phyloP scores from a whole-genome alignment of 2,329 filamentous ascomycete species.

The Cladosporium velox region DNA sequence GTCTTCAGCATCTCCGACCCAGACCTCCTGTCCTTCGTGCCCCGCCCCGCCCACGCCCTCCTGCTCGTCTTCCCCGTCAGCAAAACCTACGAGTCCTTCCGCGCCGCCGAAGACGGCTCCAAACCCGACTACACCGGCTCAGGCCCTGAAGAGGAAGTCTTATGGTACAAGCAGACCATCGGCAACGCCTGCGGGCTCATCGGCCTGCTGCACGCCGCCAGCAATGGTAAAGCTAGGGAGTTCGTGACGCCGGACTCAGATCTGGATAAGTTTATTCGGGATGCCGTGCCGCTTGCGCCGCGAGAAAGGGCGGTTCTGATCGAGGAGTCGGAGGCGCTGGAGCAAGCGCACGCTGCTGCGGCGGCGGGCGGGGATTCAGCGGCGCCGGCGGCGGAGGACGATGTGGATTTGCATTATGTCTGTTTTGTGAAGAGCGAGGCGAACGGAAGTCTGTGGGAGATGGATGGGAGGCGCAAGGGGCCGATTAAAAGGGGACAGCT shows the following conservation, averaged over 20 bases:
- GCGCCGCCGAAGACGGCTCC: conserved; percentile 70
- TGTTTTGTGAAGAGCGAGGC: conserved; percentile 81
- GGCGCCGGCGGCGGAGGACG: conserved; percentile 75
- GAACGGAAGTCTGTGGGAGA: conserved; percentile 71
- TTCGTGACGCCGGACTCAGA: conserved; percentile 61
- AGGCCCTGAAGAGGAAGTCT: conserved; percentile 70
- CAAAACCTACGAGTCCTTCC: conserved; percentile 74
- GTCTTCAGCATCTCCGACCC: conserved; percentile 89
- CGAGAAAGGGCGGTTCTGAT: conserved; percentile 69
- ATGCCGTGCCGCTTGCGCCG: conserved; percentile 71
- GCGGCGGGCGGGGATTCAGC: conserved; percentile 75
- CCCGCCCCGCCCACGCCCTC: conserved; percentile 82
- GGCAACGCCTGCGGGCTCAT: conserved; percentile 91
- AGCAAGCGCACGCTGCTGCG: conserved; percentile 74
- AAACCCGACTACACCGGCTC: conserved; percentile 65
- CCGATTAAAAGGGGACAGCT: conserved; percentile 64
- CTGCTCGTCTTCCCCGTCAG: conserved; percentile 90
- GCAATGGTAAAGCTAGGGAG: conserved; percentile 70
- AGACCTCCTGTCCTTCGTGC: conserved; percentile 80
- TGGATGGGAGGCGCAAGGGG: conserved; percentile 74
- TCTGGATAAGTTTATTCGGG: conserved; percentile 65
- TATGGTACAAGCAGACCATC: conserved; percentile 97
- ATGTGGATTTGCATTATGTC: conserved; percentile 93
- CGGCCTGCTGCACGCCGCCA: conserved; percentile 78
- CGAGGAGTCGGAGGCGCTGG: conserved; percentile 74